Evolutionary conservation across 2,329 filamentous ascomycete genomes (phyloP).

Genomic region (Mollisia scopiformis): DNA sequence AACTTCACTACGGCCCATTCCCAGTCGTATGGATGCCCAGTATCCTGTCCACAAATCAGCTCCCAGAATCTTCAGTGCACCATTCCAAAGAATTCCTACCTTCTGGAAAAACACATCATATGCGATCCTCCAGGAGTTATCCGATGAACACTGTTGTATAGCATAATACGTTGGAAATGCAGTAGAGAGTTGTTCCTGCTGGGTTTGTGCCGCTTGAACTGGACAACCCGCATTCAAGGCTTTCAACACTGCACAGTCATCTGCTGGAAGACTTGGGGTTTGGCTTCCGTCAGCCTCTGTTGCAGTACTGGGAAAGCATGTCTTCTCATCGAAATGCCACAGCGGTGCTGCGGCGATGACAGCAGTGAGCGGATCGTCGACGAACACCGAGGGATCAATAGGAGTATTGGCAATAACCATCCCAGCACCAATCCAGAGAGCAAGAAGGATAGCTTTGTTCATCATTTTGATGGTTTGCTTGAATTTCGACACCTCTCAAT

Average conservation of each 20-base stretch:
- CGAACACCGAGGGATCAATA: constrained; percentile 18
- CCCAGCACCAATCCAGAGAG: constrained; percentile 1
- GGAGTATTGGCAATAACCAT: constrained; percentile 18
- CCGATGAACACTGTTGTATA: constrained; percentile 17
- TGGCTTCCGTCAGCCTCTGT: constrained; percentile 18
- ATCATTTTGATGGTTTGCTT: background rate
- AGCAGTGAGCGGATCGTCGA: constrained; percentile 12
- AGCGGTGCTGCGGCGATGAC: constrained; percentile 19
- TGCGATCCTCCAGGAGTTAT: constrained; percentile 22
- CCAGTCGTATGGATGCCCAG: constrained; percentile 28
- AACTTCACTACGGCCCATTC: constrained; percentile 26
- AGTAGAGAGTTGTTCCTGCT: constrained; percentile 19
- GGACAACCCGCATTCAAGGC: constrained; percentile 17
- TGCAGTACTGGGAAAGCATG: constrained; percentile 23
- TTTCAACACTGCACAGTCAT: constrained; percentile 14
- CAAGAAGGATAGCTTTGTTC: background rate
- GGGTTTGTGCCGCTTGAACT: constrained; percentile 13
- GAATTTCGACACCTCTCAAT: too few relatives aligned
- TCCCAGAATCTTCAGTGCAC: background rate
- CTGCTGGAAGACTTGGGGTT: constrained; percentile 14
- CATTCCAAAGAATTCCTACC: background rate
- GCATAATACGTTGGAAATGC: constrained; percentile 26
- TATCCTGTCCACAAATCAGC: constrained; percentile 13
- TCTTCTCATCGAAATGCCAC: constrained; percentile 24
- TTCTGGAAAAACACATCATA: constrained; percentile 28